Conservation (phyloP, 371 early-diverging fungal genomes). For the Mucor racemosus region DNA sequence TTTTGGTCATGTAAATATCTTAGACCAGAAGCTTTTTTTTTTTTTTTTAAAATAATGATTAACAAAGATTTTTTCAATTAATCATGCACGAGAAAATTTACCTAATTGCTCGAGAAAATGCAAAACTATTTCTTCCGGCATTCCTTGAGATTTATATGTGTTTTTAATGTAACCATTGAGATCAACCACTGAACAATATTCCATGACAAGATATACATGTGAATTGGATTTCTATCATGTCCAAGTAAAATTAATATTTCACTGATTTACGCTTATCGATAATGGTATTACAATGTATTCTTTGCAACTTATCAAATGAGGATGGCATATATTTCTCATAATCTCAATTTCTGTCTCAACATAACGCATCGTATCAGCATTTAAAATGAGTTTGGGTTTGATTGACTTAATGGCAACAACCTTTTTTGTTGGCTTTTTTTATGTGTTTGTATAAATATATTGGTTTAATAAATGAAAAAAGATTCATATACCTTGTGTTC, state of each 20-base stretch:
- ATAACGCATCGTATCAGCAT: conserved; percentile 46
- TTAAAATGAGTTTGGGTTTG: not conserved
- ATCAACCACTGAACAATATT: conserved; percentile 90
- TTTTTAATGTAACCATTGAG: conserved; percentile 82
- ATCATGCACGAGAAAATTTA: not conserved
- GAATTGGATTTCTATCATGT: conserved; percentile 73
- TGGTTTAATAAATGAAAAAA: not conserved
- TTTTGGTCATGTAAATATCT: conserved; percentile 79
- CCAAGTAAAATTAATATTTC: not conserved
- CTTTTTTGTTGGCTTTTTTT: conserved; percentile 52
- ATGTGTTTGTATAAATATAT: not conserved
- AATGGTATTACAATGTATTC: conserved; percentile 66
- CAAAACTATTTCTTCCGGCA: conserved; percentile 73
- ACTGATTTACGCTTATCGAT: not conserved
- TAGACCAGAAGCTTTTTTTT: conserved; percentile 71
- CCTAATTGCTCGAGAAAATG: conserved; percentile 54
- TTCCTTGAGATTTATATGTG: conserved; percentile 62
- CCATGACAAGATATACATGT: conserved; percentile 93
- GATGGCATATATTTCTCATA: conserved; percentile 77
- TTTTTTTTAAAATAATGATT: not conserved
- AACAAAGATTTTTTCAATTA: not conserved
- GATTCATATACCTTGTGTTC: conserved; percentile 52
- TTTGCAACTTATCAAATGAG: conserved; percentile 80
- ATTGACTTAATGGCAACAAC: conserved; percentile 82
- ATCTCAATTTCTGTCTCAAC: conserved; percentile 91